Percentiles rank a stretch among this genome's conserved stretches.
These are phyloP conservation scores for Myxozyma vanderwaltii DNA, from an alignment of 805 yeast genomes.

Conservation along the genomic window DNA sequence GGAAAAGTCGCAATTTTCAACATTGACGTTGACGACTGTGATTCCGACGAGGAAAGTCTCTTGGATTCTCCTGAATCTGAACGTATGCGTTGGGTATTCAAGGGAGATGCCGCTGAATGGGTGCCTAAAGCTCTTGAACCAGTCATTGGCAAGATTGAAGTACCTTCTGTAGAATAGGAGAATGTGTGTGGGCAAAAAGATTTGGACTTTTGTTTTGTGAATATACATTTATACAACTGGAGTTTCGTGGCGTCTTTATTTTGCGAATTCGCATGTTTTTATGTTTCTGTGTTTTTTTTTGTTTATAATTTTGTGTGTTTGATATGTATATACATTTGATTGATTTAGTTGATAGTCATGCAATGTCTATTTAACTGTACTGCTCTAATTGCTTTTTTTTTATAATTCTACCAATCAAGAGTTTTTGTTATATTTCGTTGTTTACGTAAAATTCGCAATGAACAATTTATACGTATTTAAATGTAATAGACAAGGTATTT, in stretches of 20 bases:
- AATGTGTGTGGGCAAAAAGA: too few relatives aligned
- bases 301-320: too few relatives aligned
- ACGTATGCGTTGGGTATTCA: slow-evolving; percentile 17
- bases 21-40: slow-evolving; percentile 50
- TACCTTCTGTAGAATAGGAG: background rate
- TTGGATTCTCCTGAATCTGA: background rate
- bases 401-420: too few relatives aligned
- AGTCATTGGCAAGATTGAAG: slow-evolving; percentile 36
- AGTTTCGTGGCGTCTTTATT: background rate
- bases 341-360: too few relatives aligned
- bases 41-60: slow-evolving; percentile 1
- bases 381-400: too few relatives aligned
- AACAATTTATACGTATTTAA: background rate
- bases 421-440: too few relatives aligned
- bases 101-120: slow-evolving; percentile 75
- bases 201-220: too few relatives aligned
- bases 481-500: background rate
- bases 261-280: background rate
- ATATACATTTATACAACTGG: background rate
- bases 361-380: too few relatives aligned
- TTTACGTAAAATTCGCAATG: too few relatives aligned
- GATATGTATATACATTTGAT: too few relatives aligned
- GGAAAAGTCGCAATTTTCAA: slow-evolving; percentile 86
- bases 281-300: too few relatives aligned
- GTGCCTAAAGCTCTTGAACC: slow-evolving; percentile 68